A percentile compares a stretch with the other conserved stretches of the same genome.
These are phyloP conservation scores for Mollisia scopiformis DNA, from an alignment of 2,329 filamentous ascomycete species.

Conservation along the genomic window DNA sequence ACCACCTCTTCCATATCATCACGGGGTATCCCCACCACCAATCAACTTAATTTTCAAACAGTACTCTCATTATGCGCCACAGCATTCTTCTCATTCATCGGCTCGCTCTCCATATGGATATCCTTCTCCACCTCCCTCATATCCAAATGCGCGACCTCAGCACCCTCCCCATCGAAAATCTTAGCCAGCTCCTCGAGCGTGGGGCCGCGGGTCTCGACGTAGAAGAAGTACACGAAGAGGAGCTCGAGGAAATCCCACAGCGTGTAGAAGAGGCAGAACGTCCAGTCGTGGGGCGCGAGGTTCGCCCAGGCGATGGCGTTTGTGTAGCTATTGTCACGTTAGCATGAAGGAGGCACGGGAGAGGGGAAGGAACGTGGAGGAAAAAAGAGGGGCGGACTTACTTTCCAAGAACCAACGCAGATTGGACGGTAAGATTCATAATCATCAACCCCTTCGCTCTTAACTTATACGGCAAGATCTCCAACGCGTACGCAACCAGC, in stretches of 20 bases:
- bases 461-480: slow-evolving; percentile 54
- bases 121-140: slow-evolving; percentile 60
- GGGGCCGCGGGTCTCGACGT: slow-evolving; percentile 71
- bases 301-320: slow-evolving; percentile 66
- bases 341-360: background rate
- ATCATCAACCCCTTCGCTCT: slow-evolving; percentile 52
- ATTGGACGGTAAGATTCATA: slow-evolving; percentile 67
- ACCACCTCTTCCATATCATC: background rate
- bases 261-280: slow-evolving; percentile 67
- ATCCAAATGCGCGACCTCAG: slow-evolving; percentile 54
- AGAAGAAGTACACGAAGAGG: slow-evolving; percentile 66
- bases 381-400: slow-evolving; percentile 40
- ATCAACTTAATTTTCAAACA: background rate
- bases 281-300: slow-evolving; percentile 58
- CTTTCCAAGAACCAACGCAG: slow-evolving; percentile 62
- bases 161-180: slow-evolving; percentile 70
- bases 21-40: background rate
- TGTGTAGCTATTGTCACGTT: slow-evolving; percentile 51
- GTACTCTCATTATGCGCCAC: slow-evolving; percentile 1
- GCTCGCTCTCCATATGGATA: slow-evolving; percentile 19
- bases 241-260: slow-evolving; percentile 64
- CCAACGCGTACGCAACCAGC: slow-evolving; percentile 55
- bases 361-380: background rate
- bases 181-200: slow-evolving; percentile 72
- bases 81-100: slow-evolving; percentile 17